phyloP scores from a whole-genome alignment of 2,329 filamentous ascomycete genomes.

The Aspergillus udagawae region DNA sequence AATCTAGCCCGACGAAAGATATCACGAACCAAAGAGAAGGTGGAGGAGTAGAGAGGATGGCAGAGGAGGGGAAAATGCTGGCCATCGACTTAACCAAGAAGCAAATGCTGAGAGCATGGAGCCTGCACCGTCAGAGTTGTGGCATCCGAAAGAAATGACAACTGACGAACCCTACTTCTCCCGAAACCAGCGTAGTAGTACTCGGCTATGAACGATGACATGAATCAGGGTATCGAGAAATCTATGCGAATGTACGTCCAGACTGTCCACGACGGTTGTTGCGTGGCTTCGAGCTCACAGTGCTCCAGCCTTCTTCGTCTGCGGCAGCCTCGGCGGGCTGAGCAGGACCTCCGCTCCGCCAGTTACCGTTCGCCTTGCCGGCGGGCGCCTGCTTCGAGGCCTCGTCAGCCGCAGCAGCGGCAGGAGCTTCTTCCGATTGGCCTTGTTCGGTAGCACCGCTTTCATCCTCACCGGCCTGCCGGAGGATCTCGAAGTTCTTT shows the following conservation, averaged over 20 bases:
- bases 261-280: conserved; percentile 41
- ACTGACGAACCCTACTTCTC: conserved; percentile 1
- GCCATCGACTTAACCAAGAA: conserved; percentile 23
- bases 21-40: conserved; percentile 26
- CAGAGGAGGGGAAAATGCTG: conserved; percentile 12
- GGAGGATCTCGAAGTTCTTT: conserved; percentile 54
- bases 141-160: neutral
- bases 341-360: conserved; percentile 32
- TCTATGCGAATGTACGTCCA: conserved; percentile 39
- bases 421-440: conserved; percentile 44
- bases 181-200: conserved; percentile 8
- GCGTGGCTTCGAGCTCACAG: conserved; percentile 42
- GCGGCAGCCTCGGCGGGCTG: conserved; percentile 25
- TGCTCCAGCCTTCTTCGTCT: conserved; percentile 49
- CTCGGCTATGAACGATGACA: conserved; percentile 14
- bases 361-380: conserved; percentile 39
- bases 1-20: conserved; percentile 26
- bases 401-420: conserved; percentile 44
- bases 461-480: conserved; percentile 47
- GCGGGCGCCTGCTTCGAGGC: conserved; percentile 53
- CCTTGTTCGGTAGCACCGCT: conserved; percentile 49
- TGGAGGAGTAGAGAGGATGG: conserved; percentile 14
- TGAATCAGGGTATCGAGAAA: conserved; percentile 31
- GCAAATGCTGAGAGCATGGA: conserved; percentile 12
- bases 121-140: neutral